These are phyloP conservation scores for Orbilia javanica DNA, from an alignment of 2,329 filamentous ascomycete species.

Conservation along the genomic window DNA sequence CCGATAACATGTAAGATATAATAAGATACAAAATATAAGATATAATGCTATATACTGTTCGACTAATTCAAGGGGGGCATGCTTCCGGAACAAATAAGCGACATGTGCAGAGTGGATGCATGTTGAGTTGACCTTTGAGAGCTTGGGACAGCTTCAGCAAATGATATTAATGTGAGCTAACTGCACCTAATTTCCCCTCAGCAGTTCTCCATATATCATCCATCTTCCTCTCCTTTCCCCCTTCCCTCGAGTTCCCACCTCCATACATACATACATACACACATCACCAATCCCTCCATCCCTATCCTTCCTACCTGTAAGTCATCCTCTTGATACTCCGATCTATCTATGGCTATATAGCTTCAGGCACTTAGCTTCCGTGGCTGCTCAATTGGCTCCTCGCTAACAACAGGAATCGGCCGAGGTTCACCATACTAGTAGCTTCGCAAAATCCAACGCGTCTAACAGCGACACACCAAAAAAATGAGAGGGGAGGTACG, in stretches of 20 bases:
- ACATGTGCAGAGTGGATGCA: slow-evolving; percentile 23
- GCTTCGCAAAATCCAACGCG: slow-evolving; percentile 42
- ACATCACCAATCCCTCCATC: neutral
- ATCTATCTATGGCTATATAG: neutral
- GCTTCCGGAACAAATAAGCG: slow-evolving; percentile 24
- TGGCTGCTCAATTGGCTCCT: neutral
- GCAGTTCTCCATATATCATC: slow-evolving; percentile 1
- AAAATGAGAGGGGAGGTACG: slow-evolving; percentile 58
- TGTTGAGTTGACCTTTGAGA: neutral
- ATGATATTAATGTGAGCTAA: slow-evolving; percentile 23
- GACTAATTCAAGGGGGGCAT: neutral
- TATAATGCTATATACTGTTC: too few relatives aligned
- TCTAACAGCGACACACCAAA: slow-evolving; percentile 41
- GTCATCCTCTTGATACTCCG: too few relatives aligned
- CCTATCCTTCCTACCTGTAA: neutral
- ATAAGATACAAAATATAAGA: neutral
- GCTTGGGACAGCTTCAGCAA: slow-evolving; percentile 41
- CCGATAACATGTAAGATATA: neutral
- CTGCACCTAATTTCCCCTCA: slow-evolving; percentile 46
- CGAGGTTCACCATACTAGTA: slow-evolving; percentile 29
- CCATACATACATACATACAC: too few relatives aligned
- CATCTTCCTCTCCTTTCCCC: neutral
- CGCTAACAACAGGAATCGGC: slow-evolving; percentile 17
- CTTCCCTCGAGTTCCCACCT: neutral
- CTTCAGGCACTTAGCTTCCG: neutral